Evolutionary conservation across 2,329 filamentous ascomycete genomes (phyloP), one percentile per base, ranked within the genome.

Genomic region (Periconia macrospinosa): DNA sequence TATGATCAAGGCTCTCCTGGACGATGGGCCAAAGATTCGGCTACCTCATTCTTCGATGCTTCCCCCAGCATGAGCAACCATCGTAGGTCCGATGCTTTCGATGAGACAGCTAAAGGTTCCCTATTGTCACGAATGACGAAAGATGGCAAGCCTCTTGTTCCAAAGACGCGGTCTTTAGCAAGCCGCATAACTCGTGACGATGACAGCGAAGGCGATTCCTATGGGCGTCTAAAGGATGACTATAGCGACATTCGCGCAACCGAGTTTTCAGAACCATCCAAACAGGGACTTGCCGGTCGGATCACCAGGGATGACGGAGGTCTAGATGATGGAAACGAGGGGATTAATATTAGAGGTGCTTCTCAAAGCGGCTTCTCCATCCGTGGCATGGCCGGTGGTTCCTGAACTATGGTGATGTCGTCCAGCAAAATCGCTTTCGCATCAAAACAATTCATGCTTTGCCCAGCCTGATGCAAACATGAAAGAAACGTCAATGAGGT

Each of bases 31-130:
- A 68, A 70, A 47, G 66, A 69, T 44, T 56, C 49, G 10, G 47
- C 52, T 14, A 17, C 72, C 63, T 30, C 68, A 58, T 46, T 53
- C 37, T 45, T 53, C 18, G 53, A 63, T 41, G 67, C 69, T 52
- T 76, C 75, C 56, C 76, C 76, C 2, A 66, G 75, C 47, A 70
- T 68, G 61, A 72, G 70, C 58, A 76, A 76, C 48, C 77, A 81
- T 58, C 75, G 74, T 30, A 73, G 78, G 19, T 74, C 73, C 35
- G 75, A 76, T 47, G 77, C 76, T 3, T 66, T 73, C 19, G 77
- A 78, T 44, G 68, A 68, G 41, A 63, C 66, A n/a, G 57, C 57
- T 6, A 48, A 60, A 47, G 65, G 62, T 15, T 69, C 66, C 13
- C 52, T 72, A 27, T 54, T 71, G 13, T 60, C 63, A 1, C 62